Evolutionary conservation across 345 rosid species (phyloP).

Genomic region (Cochlearia excelsa): DNA sequence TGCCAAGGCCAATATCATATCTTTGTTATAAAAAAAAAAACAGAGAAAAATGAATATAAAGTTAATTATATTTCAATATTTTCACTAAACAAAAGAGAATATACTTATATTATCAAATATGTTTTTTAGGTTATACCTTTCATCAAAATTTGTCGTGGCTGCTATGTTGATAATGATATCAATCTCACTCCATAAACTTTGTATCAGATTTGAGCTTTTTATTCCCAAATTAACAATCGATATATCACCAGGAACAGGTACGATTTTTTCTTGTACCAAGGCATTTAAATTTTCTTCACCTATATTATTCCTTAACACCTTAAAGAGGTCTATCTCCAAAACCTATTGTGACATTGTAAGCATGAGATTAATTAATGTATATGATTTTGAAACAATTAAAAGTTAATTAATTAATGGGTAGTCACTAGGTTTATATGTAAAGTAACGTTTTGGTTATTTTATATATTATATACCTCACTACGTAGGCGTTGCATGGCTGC

Average conservation of each 20-base stretch:
- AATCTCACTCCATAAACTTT: constrained; percentile 48
- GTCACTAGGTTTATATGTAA: no score
- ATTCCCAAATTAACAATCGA: constrained; percentile 52
- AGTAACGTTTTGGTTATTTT: no score
- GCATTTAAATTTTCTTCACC: constrained; percentile 43
- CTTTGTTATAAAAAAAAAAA: constrained; percentile 15
- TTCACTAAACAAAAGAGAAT: no score
- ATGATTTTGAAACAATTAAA: no score
- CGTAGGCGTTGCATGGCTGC: constrained; percentile 65
- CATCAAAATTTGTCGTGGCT: constrained; percentile 75
- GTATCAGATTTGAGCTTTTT: constrained; percentile 36
- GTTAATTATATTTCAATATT: no score
- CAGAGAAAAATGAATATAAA: no score
- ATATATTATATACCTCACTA: constrained; percentile 51
- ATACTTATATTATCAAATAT: no score
- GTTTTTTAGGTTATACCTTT: constrained; percentile 43
- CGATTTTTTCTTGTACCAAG: constrained; percentile 48
- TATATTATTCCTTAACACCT: constrained; percentile 46
- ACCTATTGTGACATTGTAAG: constrained; percentile 34
- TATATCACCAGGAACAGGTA: constrained; percentile 57
- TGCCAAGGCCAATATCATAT: constrained; percentile 58
- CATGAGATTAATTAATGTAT: no score
- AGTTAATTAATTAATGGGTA: no score
- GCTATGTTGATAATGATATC: constrained; percentile 64
- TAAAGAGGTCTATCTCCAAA: constrained; percentile 57